Evolutionary conservation across 345 rosid genomes (phyloP).

Genomic region (Ceriops tagal): DNA sequence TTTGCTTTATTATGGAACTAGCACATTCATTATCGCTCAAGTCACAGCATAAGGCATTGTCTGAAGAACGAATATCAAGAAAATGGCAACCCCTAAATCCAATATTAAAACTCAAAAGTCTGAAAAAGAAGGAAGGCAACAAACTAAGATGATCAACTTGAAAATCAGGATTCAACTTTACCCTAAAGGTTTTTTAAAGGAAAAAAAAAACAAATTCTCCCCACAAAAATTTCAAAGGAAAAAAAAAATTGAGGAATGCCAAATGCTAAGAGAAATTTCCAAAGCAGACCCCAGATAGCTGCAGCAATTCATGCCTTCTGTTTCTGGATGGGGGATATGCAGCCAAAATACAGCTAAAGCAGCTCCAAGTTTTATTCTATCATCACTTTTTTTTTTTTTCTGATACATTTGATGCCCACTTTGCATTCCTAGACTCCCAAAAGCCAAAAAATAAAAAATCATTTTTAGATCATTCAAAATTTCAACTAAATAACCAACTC

Average conservation of each 20-base stretch:
- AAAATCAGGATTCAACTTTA: neutral
- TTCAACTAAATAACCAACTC: constrained; percentile 8
- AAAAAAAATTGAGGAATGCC: neutral
- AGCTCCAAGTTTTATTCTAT: constrained; percentile 19
- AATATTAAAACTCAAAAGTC: neutral
- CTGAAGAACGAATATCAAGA: too few relatives aligned
- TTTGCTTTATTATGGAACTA: neutral
- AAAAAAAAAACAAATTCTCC: neutral
- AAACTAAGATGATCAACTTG: neutral
- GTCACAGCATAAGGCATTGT: neutral
- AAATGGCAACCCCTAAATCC: neutral
- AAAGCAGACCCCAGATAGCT: neutral
- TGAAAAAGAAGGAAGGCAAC: neutral
- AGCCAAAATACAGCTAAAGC: constrained; percentile 5
- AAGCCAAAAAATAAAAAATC: neutral
- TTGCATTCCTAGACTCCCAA: neutral
- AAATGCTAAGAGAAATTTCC: neutral
- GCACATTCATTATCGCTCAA: neutral
- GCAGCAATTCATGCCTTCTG: neutral
- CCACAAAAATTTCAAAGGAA: neutral
- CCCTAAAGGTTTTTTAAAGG: too few relatives aligned
- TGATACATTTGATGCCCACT: constrained; percentile 9
- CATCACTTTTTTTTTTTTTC: neutral
- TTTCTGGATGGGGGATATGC: neutral
- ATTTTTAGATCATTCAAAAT: constrained; percentile 7